Evolutionary conservation across 2,329 filamentous ascomycete genomes (phyloP), one percentile per base, ranked within the genome.

Genomic region (Periconia macrospinosa): DNA sequence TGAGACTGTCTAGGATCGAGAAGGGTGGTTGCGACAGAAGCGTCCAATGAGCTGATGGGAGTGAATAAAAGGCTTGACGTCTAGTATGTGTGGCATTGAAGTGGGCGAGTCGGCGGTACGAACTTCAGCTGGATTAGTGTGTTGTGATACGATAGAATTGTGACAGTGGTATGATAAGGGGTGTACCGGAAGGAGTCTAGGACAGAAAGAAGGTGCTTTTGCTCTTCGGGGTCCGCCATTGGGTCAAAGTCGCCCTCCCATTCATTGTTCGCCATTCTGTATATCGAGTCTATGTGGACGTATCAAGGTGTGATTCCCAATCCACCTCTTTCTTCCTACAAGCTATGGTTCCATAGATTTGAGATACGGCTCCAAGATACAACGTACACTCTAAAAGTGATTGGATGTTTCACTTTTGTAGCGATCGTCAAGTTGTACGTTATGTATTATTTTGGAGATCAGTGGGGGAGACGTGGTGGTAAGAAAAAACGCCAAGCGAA

Each of bases 1-100:
- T 84, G 35, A 99, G 83, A 0, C 86, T 91, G 35, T 92, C 85
- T 7, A 96, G 82, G 49, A 94, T 86, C 53, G 86, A 89, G 78
- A 97, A 95, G 0, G 92, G 93, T 0, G 90, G 86, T 5, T 83
- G 83, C 0, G 91, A 87, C 1, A 99, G 83, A 68, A 96, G 82
- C 66, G 89, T 84, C 86, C 91, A 94, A 71, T 99, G 92, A 1
- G 83, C 79, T 54, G 88, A 86, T 1, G 93, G 91, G 6, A 99
- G 81, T 9, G 92, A 90, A 73, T 97, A 99, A 75, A 99, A 97
- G 14, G 91, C 89, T 73, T 94, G 92, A 27, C 95, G 87, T 19
- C 94, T 88, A 17, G 92, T 83, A 73, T 97, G 93, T 5, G 93
- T 97, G 59, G 90, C 88, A 74, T 96, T 95, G 77, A 89, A 89